Base-by-base conservation (phyloP, 331 rosid genomes). In the Rhamnella rubrinervis region DNA sequence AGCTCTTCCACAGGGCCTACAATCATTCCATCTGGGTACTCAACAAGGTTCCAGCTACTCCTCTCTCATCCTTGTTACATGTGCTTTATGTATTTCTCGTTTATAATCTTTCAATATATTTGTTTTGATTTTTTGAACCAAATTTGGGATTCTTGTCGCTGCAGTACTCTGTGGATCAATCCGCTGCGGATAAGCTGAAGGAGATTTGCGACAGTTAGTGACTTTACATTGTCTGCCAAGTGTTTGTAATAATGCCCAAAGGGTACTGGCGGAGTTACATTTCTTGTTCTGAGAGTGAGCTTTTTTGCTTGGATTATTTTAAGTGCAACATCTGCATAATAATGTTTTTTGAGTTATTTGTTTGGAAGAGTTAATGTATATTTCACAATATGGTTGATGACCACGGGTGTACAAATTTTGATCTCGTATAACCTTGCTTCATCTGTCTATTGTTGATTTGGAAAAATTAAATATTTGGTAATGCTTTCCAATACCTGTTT, bases 131-230 rank as follows among this genome's bases (percentile, higher is more conserved):
- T 13, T 55, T 2, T 12, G 31, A 46, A 51, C 74, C 59, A 40
- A 71, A 1, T 67, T 26, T 19, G 37, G 55, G 21, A 21, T 61
- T 14, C 21, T 61, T 68, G 25, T 66, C 35, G 40, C 74, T 62
- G 69, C 89, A 92, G 91, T 92, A 92, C 81, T 81, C 85, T 18
- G 80, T 86, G 56, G 87, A 89, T 63, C 50, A 79, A 81, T 89
- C 97, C 26, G 86, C 79, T 15, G 96, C 92, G 0, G 80, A 88
- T 40, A 88, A 77, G 80, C 77, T 80, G 66, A 77, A 59, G 82
- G 64, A 59, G 66, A 71, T 78, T 31, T 75, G 81, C 59, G 21
- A 19, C 52, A 17, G 6, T 23, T 81, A 75, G 61, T 4, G 15
- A 5, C 20, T 15, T 26, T 16, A n/a, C 3, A 3, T 37, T n/a